Percentiles rank a stretch among this genome's conserved stretches.
Conservation (phyloP, 148 eudicot species). For the Gaultheria prostrata region DNA sequence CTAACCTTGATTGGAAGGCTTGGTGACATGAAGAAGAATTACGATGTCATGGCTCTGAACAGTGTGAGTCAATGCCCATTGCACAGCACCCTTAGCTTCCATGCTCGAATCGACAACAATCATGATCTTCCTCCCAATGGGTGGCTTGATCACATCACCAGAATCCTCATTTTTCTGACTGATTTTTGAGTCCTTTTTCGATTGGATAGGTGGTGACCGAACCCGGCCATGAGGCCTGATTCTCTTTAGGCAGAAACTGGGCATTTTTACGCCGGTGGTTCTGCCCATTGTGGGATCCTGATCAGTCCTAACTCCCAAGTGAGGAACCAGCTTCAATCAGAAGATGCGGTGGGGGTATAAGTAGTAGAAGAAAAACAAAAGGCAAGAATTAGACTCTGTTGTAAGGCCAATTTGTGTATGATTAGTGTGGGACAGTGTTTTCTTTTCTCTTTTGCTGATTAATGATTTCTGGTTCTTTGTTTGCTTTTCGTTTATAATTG, state of each 20-base stretch:
- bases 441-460: conserved; percentile 36
- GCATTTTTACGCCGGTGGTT: conserved; percentile 38
- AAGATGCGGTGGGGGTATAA: background rate
- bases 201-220: conserved; percentile 31
- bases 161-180: conserved; percentile 18
- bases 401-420: background rate
- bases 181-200: conserved; percentile 5
- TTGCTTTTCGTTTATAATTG: conserved; percentile 9
- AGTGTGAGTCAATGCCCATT: conserved; percentile 81
- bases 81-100: conserved; percentile 71
- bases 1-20: conserved; percentile 46
- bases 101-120: conserved; percentile 67
- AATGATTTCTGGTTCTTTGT: conserved; percentile 37
- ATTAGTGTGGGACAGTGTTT: background rate
- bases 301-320: background rate
- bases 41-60: conserved; percentile 59
- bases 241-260: conserved; percentile 55
- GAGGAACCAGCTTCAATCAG: background rate
- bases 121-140: conserved; percentile 63
- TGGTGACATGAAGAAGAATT: conserved; percentile 61
- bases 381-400: no score
- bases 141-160: conserved; percentile 20
- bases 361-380: background rate
- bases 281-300: conserved; percentile 31
- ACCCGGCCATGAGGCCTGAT: conserved; percentile 63